Conservation (phyloP, 129 eudicot species). For the Centrapalus pauciflorus region DNA sequence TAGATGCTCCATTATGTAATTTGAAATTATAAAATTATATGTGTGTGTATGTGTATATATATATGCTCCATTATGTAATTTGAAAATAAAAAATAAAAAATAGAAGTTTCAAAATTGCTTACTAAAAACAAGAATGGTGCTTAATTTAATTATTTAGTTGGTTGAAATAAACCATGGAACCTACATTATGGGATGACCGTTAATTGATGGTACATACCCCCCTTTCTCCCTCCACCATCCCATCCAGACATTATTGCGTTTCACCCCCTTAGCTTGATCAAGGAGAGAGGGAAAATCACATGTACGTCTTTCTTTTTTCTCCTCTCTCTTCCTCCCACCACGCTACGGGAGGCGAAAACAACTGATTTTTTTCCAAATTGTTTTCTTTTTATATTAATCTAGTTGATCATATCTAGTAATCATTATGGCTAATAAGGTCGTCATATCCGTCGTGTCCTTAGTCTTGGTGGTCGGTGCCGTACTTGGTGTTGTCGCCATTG, state of each 20-base stretch:
- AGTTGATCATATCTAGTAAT: background rate
- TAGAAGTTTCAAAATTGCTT: too few species aligned
- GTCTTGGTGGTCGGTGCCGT: constrained; percentile 39
- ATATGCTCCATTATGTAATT: too few species aligned
- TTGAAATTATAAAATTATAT: too few species aligned
- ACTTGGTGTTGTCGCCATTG: constrained; percentile 32
- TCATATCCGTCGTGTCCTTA: constrained; percentile 31
- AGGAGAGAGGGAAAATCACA: constrained; percentile 9
- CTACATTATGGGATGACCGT: constrained; percentile 14
- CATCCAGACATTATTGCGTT: constrained; percentile 21
- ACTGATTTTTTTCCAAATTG: background rate
- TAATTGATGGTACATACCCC: constrained; percentile 4
- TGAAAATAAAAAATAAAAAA: too few species aligned
- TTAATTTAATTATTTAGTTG: too few species aligned
- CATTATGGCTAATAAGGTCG: constrained; percentile 27
- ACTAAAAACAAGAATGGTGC: too few species aligned
- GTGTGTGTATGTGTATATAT: too few species aligned
- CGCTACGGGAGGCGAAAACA: background rate
- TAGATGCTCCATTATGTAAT: too few species aligned
- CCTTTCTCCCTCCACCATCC: background rate
- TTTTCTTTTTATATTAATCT: background rate
- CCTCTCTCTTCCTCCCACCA: too few species aligned
- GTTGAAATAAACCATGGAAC: too few species aligned
- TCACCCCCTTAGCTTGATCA: constrained; percentile 26
- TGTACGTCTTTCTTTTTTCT: too few species aligned